phyloP scores from a whole-genome alignment of 768 basidiomycete genomes.

The Calocera viscosa region DNA sequence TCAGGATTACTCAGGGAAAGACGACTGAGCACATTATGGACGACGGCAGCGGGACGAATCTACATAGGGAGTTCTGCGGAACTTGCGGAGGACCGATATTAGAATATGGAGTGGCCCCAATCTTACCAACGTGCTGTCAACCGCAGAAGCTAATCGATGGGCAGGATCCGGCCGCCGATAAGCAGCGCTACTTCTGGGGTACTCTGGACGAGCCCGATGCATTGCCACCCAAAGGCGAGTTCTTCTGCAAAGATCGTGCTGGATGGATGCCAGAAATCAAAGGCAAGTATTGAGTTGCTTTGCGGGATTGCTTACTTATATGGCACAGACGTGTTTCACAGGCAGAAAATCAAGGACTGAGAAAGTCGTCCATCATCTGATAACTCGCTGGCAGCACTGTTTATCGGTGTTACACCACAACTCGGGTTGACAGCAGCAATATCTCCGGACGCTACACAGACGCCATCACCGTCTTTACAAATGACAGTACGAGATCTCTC shows the following conservation, averaged over 20 bases:
- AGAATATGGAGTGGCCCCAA: not conserved
- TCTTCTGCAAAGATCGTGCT: not conserved
- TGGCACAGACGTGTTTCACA: not conserved
- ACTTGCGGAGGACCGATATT: not conserved
- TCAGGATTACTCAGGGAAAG: not conserved
- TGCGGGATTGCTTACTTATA: not conserved
- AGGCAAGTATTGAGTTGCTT: not conserved
- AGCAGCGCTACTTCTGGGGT: not conserved
- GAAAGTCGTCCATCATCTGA: no score
- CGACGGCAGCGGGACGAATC: not conserved
- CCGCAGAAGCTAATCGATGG: not conserved
- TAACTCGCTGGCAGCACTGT: no score
- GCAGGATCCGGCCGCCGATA: not conserved
- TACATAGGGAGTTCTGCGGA: not conserved
- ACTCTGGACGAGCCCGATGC: not conserved
- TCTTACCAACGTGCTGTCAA: not conserved
- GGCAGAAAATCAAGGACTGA: conserved; percentile 4
- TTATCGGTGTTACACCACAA: no score
- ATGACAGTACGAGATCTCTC: no score
- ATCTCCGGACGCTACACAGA: no score
- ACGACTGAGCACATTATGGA: not conserved
- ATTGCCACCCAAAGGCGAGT: conserved; percentile 5
- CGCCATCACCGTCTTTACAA: no score
- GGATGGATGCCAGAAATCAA: not conserved
- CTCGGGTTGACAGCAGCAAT: no score